phyloP scores from a whole-genome alignment of 257 asterid species.

The Nicotiana tomentosiformis region DNA sequence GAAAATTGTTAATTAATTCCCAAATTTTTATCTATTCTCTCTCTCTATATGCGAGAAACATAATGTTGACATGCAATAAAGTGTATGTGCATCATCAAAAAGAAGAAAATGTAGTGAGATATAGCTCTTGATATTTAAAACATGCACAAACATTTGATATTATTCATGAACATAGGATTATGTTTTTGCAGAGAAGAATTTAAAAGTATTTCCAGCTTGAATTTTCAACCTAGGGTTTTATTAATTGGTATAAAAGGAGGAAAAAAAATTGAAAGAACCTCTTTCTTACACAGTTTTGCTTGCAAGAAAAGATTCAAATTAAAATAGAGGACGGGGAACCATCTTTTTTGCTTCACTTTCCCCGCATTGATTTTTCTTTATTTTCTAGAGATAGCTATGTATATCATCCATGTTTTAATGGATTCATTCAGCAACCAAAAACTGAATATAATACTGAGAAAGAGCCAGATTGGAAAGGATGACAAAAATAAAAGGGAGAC shows the following conservation, averaged over 20 bases:
- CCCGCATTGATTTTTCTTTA: too few species aligned
- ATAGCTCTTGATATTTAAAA: background rate
- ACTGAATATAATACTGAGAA: background rate
- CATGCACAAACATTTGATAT: background rate
- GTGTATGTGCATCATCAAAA: background rate
- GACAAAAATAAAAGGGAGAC: background rate
- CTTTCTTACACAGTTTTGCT: too few species aligned
- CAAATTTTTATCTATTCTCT: background rate
- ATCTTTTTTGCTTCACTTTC: too few species aligned
- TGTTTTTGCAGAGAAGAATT: background rate
- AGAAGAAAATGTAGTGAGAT: background rate
- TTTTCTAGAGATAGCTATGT: background rate
- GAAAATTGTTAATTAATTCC: background rate
- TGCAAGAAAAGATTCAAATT: too few species aligned
- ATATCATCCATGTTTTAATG: background rate
- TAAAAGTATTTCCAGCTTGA: background rate
- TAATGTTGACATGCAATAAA: slow-evolving; percentile 8
- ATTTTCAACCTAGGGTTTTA: background rate
- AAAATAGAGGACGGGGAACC: too few species aligned
- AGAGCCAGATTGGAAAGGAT: background rate
- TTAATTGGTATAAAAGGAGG: background rate
- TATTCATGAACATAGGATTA: background rate
- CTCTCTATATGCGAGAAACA: background rate
- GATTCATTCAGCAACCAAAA: background rate
- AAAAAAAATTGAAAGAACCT: background rate